Evolutionary conservation across 139 green algal species (phyloP).

Genomic region (Diplosphaera chodatii): DNA sequence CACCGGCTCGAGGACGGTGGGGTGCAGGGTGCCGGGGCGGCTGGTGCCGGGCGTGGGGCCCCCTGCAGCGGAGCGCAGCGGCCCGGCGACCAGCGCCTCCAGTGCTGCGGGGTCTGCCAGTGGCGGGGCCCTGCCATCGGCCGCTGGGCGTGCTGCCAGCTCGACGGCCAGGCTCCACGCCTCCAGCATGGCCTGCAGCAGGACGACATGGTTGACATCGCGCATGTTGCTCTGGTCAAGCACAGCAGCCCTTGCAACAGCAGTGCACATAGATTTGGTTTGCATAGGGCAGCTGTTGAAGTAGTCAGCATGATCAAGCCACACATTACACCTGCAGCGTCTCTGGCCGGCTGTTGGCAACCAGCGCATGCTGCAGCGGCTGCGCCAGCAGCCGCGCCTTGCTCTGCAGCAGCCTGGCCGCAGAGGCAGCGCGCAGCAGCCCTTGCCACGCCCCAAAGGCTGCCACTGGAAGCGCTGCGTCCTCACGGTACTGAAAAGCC

Average conservation of each 20-base stretch:
- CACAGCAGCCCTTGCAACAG: too few species aligned
- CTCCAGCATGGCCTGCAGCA: not conserved
- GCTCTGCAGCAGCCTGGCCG: not conserved
- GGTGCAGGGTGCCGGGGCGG: not conserved
- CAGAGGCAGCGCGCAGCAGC: not conserved
- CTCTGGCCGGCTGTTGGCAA: not conserved
- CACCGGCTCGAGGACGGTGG: not conserved
- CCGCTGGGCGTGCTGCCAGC: not conserved
- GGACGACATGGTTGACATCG: too few species aligned
- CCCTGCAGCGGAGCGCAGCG: not conserved
- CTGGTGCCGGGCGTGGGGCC: not conserved
- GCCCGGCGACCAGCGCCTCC: not conserved
- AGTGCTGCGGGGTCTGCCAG: not conserved
- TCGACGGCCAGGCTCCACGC: not conserved
- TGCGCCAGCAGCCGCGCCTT: not conserved
- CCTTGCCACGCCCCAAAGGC: not conserved
- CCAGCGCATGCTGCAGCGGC: not conserved
- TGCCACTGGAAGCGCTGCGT: not conserved
- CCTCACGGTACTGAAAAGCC: not conserved
- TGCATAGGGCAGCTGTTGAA: too few species aligned
- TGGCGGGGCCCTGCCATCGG: too few species aligned
- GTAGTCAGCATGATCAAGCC: too few species aligned
- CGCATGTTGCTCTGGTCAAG: too few species aligned
- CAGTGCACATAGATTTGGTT: too few species aligned
- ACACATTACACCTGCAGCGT: not conserved